These are phyloP conservation scores for Lanmaoa pseudosensibilis DNA, from an alignment of 768 basidiomycete species.

Conservation along the genomic window DNA sequence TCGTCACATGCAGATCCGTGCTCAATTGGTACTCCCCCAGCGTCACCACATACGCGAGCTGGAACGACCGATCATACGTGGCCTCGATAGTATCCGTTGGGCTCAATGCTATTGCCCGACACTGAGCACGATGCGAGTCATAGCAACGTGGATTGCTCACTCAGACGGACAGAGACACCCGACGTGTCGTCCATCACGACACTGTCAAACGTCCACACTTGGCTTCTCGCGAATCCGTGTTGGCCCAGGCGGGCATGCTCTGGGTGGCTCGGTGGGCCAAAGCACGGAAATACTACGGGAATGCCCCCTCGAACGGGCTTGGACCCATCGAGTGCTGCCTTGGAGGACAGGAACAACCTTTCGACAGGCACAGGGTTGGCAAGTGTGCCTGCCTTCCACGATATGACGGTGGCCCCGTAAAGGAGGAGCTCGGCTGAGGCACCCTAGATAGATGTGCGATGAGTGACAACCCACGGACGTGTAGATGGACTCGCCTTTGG, in stretches of 20 bases:
- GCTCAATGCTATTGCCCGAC: constrained; percentile 49
- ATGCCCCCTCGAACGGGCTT: constrained; percentile 69
- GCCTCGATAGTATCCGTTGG: constrained; percentile 58
- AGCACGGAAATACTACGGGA: constrained; percentile 79
- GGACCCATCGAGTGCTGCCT: constrained; percentile 75
- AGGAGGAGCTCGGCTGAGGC: constrained; percentile 61
- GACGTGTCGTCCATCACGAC: constrained; percentile 66
- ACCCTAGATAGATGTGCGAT: constrained; percentile 45
- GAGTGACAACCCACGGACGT: not conserved
- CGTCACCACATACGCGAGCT: constrained; percentile 79
- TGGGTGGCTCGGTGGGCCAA: constrained; percentile 77
- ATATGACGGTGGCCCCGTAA: constrained; percentile 85
- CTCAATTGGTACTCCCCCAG: constrained; percentile 70
- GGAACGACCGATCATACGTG: constrained; percentile 64
- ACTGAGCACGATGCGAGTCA: constrained; percentile 1
- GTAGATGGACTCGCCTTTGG: constrained; percentile 47
- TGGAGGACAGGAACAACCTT: constrained; percentile 78
- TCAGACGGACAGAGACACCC: constrained; percentile 73
- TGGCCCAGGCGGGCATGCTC: constrained; percentile 72
- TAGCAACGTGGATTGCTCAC: constrained; percentile 44
- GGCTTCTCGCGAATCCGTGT: constrained; percentile 89
- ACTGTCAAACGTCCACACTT: constrained; percentile 67
- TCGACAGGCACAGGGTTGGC: constrained; percentile 47
- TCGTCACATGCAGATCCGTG: constrained; percentile 80
- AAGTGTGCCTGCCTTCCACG: constrained; percentile 67